A percentile compares a stretch with the other conserved stretches of the same genome.
Conservation (phyloP, 345 rosid species). For the Populus tremula region DNA sequence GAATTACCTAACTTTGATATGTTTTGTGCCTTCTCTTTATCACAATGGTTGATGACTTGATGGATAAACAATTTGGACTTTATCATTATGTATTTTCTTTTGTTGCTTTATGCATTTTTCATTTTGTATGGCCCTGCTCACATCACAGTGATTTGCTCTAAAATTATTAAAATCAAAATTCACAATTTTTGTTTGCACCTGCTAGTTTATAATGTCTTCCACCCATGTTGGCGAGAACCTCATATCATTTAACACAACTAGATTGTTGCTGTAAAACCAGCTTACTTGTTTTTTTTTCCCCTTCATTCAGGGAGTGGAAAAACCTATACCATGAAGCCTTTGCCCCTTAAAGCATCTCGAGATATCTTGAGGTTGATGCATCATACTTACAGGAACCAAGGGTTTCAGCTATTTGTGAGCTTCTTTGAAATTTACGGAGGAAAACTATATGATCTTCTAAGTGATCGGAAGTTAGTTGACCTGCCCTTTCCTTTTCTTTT, state of each 20-base stretch:
- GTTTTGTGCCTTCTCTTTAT: background rate
- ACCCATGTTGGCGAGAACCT: slow-evolving; percentile 1
- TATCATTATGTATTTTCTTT: background rate
- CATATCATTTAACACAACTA: background rate
- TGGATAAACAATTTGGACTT: background rate
- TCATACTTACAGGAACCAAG: slow-evolving; percentile 90
- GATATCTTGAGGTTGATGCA: slow-evolving; percentile 96
- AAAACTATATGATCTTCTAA: slow-evolving; percentile 85
- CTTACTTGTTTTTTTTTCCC: slow-evolving; percentile 1
- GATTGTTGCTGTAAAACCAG: background rate
- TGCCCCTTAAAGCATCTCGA: slow-evolving; percentile 90
- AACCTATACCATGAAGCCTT: slow-evolving; percentile 94
- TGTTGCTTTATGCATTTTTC: background rate
- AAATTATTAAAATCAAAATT: background rate
- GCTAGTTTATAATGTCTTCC: background rate
- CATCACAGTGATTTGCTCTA: background rate
- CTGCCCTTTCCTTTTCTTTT: slow-evolving; percentile 5
- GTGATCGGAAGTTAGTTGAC: slow-evolving; percentile 86
- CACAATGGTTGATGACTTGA: background rate
- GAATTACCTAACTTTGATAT: background rate
- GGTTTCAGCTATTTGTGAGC: slow-evolving; percentile 87
- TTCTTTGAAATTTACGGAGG: slow-evolving; percentile 98
- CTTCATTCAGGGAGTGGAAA: slow-evolving; percentile 84
- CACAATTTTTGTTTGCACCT: background rate
- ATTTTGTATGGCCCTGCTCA: background rate